Base-by-base conservation (phyloP, 2,329 filamentous ascomycete genomes). In the Cladosporium sp. region DNA sequence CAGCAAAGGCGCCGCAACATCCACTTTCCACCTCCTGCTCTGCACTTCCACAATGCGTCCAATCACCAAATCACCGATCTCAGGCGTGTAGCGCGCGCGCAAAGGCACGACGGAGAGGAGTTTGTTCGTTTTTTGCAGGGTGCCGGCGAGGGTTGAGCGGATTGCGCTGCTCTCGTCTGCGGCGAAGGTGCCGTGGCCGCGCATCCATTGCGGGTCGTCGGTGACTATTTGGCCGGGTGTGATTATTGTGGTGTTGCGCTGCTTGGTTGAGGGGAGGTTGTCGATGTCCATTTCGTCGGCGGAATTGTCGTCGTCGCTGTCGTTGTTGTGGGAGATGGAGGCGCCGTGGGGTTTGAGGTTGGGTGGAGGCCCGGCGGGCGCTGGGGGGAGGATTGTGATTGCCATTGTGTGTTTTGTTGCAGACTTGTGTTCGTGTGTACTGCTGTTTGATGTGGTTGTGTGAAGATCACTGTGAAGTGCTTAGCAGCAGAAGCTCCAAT, bases 31-130 rank as follows among this genome's bases (percentile, higher is more conserved):
- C 54, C 93, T 86, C 73, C 88, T 87, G 37, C 89, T 87, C 74
- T 97, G 92, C n/a, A 99, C 94, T 75, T 95, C 91, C 63, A 94
- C 86, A 68, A 99, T 96, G 63, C 94, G 86, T 38, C 94, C 94
- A 14, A 99, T 88, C 2, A 99, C 90, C 4, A 99, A 82, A 75
- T 99, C 94, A 67, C 94, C 94, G 61, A 99, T 97, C 75, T 97
- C 93, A 34, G 94, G 94, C 1, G 86, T 91, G 78, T 99, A 99
- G 62, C 94, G 88, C 17, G 94, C 92, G 62, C 92, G 90, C 3
- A 99, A 82, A 6, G 94, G 92, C 1, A 88, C 87, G 59, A 99
- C 89, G 2, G 91, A 96, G 65, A 99, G 87, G 50, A 99, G 87
- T 74, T 97, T 97, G 83, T 99, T 99, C 61, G 93, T 97, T 73